Conservation (phyloP, 352 stramenopile genomes). For the Globisporangium perplexum region DNA sequence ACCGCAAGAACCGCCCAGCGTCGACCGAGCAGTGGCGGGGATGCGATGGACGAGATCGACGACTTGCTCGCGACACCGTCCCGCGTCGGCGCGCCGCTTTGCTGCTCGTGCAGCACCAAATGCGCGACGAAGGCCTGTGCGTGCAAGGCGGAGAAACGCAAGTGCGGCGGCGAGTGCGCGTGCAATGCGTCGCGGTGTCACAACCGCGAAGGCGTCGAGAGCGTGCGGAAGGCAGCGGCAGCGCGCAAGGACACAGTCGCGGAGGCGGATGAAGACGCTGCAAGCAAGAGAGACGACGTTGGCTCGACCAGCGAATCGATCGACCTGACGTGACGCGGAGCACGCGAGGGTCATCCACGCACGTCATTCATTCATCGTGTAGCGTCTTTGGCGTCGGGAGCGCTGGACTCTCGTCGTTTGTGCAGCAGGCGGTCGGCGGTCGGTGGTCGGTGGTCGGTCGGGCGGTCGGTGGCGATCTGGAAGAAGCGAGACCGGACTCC, state of each 20-base stretch:
- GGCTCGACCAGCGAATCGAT: background rate
- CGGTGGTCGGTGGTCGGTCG: too few species aligned
- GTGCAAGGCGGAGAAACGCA: constrained; percentile 39
- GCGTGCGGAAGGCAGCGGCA: background rate
- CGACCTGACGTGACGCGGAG: background rate
- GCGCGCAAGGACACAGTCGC: background rate
- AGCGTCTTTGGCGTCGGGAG: constrained; percentile 1
- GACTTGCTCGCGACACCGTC: constrained; percentile 39
- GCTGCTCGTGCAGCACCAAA: constrained; percentile 68
- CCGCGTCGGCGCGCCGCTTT: constrained; percentile 19
- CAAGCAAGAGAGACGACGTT: background rate
- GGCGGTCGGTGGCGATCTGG: background rate
- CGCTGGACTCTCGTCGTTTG: background rate
- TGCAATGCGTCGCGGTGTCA: constrained; percentile 55
- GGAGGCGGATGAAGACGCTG: background rate
- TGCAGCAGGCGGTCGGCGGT: too few species aligned
- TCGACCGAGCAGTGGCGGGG: background rate
- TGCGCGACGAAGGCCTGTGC: constrained; percentile 66
- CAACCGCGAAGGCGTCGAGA: constrained; percentile 28
- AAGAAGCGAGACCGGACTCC: background rate
- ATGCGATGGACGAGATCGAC: constrained; percentile 55
- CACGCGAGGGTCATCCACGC: background rate
- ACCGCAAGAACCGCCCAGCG: background rate
- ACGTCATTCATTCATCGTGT: background rate
- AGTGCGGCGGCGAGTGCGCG: constrained; percentile 40